These are phyloP conservation scores for Rhypophila decipiens DNA, from an alignment of 495 filamentous ascomycete species.

Conservation along the genomic window DNA sequence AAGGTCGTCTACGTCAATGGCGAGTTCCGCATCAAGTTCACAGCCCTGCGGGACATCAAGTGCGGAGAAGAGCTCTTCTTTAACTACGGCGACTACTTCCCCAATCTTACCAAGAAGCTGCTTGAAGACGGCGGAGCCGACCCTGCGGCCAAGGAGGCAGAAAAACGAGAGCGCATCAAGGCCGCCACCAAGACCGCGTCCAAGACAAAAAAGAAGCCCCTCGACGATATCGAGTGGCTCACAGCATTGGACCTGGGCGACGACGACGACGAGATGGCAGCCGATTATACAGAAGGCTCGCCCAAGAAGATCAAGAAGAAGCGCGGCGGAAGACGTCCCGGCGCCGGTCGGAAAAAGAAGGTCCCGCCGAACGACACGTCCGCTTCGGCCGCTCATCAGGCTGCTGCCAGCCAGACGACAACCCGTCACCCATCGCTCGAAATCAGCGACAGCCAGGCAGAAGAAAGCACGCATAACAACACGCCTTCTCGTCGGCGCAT, in stretches of 20 bases:
- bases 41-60: conserved; percentile 50
- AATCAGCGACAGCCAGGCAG: conserved; percentile 16
- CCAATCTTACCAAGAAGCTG: conserved; percentile 43
- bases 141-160: not conserved
- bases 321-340: conserved; percentile 22
- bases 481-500: conserved; percentile 13
- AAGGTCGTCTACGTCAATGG: conserved; percentile 58
- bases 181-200: conserved; percentile 18
- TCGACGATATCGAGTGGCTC: conserved; percentile 10
- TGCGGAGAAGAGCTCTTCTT: conserved; percentile 67
- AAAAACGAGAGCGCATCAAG: conserved; percentile 14
- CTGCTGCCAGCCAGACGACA: not conserved
- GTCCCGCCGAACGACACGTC: not conserved
- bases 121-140: conserved; percentile 33
- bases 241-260: not conserved
- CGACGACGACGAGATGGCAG: conserved; percentile 18
- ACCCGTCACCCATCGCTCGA: conserved; percentile 6
- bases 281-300: conserved; percentile 11
- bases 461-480: conserved; percentile 5
- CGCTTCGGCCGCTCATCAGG: not conserved
- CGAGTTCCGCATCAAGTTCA: conserved; percentile 62
- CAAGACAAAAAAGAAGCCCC: conserved; percentile 10
- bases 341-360: conserved; percentile 26
- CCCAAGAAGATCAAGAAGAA: conserved; percentile 12
- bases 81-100: conserved; percentile 54